phyloP scores from a whole-genome alignment of 208 protist species.

The Crithidia bombi region DNA sequence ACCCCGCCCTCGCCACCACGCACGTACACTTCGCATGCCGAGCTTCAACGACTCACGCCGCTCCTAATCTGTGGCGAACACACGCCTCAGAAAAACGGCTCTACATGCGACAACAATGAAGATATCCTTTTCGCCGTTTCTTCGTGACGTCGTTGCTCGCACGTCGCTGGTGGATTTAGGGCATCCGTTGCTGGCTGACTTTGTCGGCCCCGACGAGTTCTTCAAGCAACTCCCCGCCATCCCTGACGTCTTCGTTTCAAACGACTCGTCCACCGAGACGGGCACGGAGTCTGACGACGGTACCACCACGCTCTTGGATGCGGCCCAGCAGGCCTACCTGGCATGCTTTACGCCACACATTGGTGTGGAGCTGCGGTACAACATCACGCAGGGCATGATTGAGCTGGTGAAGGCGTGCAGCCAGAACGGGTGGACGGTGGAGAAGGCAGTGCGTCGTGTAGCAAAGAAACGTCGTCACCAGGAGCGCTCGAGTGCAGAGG shows the following conservation, averaged over 20 bases:
- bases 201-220: background rate
- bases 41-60: too few relatives aligned
- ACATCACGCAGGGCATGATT: background rate
- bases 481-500: too few relatives aligned
- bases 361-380: constrained; percentile 2
- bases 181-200: background rate
- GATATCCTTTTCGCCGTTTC: too few relatives aligned
- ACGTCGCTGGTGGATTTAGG: background rate
- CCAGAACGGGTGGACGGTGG: background rate
- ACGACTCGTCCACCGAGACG: background rate
- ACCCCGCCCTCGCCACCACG: too few relatives aligned
- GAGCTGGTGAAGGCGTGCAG: background rate
- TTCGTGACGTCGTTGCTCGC: background rate
- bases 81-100: too few relatives aligned
- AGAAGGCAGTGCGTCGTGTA: background rate
- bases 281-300: background rate
- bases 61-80: too few relatives aligned
- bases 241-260: background rate
- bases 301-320: background rate
- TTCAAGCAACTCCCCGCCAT: constrained; percentile 6
- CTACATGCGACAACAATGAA: too few relatives aligned
- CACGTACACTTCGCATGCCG: too few relatives aligned
- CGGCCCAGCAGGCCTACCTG: background rate
- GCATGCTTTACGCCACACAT: background rate
- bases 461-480: background rate